Conservation (phyloP, 192 early-diverging fungal genomes). For the Diversispora epigaea region DNA sequence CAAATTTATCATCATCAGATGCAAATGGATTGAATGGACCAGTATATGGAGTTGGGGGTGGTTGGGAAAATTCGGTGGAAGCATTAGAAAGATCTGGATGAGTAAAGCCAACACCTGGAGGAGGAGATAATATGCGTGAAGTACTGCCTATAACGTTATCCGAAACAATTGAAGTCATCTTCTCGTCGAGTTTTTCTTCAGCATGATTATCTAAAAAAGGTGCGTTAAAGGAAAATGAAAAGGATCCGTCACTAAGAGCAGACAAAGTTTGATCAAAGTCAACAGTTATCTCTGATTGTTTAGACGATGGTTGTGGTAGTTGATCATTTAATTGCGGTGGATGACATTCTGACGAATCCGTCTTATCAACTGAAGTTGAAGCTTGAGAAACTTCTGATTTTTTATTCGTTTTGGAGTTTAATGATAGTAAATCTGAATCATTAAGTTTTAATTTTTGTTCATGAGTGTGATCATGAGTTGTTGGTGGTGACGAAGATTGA, state of each 20-base stretch:
- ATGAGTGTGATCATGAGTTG: not conserved
- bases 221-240: slow-evolving; percentile 27
- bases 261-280: slow-evolving; percentile 33
- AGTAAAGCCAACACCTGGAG: slow-evolving; percentile 25
- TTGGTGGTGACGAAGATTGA: not conserved
- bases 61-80: slow-evolving; percentile 30
- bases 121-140: slow-evolving; percentile 24
- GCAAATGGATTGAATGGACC: slow-evolving; percentile 52
- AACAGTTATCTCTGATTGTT: slow-evolving; percentile 13
- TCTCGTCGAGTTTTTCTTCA: slow-evolving; percentile 10
- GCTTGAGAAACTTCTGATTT: slow-evolving; percentile 2
- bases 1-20: slow-evolving; percentile 43
- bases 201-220: not conserved
- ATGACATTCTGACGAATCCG: not conserved
- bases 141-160: not conserved
- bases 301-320: not conserved
- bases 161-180: not conserved
- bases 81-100: slow-evolving; percentile 3
- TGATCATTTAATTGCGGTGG: not conserved
- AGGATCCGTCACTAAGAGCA: slow-evolving; percentile 27
- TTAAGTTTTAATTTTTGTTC: slow-evolving; percentile 17
- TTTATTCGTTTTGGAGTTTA: slow-evolving; percentile 32
- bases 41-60: slow-evolving; percentile 42
- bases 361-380: slow-evolving; percentile 26
- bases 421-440: not conserved